phyloP scores from a whole-genome alignment of 2,329 filamentous ascomycete genomes.

The Apiospora saccharicola region DNA sequence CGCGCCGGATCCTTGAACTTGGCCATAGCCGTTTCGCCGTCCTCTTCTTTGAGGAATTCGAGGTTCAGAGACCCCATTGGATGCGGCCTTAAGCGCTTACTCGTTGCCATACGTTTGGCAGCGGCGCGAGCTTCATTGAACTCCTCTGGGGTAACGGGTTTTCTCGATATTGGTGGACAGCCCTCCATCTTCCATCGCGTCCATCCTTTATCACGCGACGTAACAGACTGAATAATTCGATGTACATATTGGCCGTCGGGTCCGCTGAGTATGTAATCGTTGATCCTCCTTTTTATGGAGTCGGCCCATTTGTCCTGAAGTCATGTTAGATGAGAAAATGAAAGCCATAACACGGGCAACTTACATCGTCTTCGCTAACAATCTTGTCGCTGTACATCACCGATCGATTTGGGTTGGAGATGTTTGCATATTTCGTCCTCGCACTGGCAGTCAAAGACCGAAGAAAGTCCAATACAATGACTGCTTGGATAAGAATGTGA shows the following conservation, averaged over 20 bases:
- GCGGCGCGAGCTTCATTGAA: constrained; percentile 74
- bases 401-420: constrained; percentile 78
- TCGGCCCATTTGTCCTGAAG: constrained; percentile 80
- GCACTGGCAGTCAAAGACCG: constrained; percentile 85
- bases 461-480: constrained; percentile 94
- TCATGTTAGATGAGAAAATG: constrained; percentile 31
- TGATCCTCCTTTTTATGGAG: constrained; percentile 79
- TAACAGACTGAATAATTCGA: constrained; percentile 94
- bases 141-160: constrained; percentile 71
- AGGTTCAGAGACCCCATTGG: constrained; percentile 79
- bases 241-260: constrained; percentile 91
- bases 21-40: constrained; percentile 68
- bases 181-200: constrained; percentile 97
- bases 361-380: constrained; percentile 83
- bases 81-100: constrained; percentile 72
- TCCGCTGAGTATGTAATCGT: constrained; percentile 81
- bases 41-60: constrained; percentile 76
- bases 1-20: constrained; percentile 72
- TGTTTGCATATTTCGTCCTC: constrained; percentile 77
- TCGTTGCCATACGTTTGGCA: constrained; percentile 71
- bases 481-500: constrained; percentile 91
- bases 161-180: constrained; percentile 84
- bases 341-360: constrained; percentile 40
- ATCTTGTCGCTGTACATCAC: constrained; percentile 81
- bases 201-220: constrained; percentile 98